Conservation (phyloP, 2,329 filamentous ascomycete genomes). For the Ophiostoma pallidulum region DNA sequence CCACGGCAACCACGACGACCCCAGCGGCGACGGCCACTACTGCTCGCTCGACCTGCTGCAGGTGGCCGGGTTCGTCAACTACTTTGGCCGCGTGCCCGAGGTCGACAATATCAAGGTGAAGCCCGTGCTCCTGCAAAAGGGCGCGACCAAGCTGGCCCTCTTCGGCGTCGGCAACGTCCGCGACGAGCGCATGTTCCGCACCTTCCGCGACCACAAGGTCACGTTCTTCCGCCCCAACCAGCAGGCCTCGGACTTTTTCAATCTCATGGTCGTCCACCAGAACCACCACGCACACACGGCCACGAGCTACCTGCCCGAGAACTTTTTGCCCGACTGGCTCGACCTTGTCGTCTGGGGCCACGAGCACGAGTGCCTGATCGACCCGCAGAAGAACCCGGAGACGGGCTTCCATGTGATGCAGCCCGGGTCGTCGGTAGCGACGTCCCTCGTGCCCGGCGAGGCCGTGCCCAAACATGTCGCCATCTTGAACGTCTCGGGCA, state of each 20-base stretch:
- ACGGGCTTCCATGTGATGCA: slow-evolving; percentile 95
- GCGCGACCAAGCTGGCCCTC: slow-evolving; percentile 80
- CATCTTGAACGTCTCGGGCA: slow-evolving; percentile 74
- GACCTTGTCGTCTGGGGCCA: slow-evolving; percentile 95
- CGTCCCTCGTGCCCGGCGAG: slow-evolving; percentile 82
- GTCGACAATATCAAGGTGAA: slow-evolving; percentile 90
- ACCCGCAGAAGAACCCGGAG: slow-evolving; percentile 73
- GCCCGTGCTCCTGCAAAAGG: slow-evolving; percentile 87
- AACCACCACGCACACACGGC: slow-evolving; percentile 90
- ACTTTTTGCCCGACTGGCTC: slow-evolving; percentile 82
- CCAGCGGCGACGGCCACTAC: slow-evolving; percentile 87
- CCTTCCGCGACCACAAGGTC: slow-evolving; percentile 85
- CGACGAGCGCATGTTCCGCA: slow-evolving; percentile 88
- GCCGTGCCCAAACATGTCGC: slow-evolving; percentile 86
- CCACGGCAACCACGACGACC: slow-evolving; percentile 96
- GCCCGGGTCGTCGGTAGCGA: slow-evolving; percentile 91
- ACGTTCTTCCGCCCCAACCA: slow-evolving; percentile 80
- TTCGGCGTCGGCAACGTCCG: slow-evolving; percentile 95
- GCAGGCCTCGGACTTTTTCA: slow-evolving; percentile 88
- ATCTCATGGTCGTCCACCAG: slow-evolving; percentile 88
- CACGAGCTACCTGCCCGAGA: slow-evolving; percentile 90
- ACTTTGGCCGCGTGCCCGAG: slow-evolving; percentile 86
- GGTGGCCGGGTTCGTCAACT: slow-evolving; percentile 85
- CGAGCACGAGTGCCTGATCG: slow-evolving; percentile 90
- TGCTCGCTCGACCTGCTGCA: slow-evolving; percentile 88